These are phyloP conservation scores for Akanthomyces uredinophilus DNA, from an alignment of 2,329 filamentous ascomycete species.

Conservation along the genomic window DNA sequence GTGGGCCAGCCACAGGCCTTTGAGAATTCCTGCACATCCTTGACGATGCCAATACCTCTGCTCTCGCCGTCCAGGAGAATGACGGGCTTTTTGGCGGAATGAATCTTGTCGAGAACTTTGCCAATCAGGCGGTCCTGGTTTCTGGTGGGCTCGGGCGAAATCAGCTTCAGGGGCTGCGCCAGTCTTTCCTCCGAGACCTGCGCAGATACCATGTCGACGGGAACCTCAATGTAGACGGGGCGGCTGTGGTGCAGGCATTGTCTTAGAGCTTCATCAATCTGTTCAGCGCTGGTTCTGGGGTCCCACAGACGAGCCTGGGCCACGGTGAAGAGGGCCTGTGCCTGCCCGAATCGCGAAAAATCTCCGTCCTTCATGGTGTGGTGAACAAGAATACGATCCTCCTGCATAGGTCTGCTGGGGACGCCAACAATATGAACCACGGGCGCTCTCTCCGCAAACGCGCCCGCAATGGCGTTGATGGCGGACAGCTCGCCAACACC, in stretches of 20 bases:
- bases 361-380: slow-evolving; percentile 54
- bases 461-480: slow-evolving; percentile 54
- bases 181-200: slow-evolving; percentile 30
- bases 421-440: slow-evolving; percentile 56
- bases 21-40: slow-evolving; percentile 38
- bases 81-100: slow-evolving; percentile 40
- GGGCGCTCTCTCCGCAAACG: slow-evolving; percentile 50
- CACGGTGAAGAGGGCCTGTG: slow-evolving; percentile 44
- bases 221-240: slow-evolving; percentile 53
- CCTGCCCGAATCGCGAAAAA: slow-evolving; percentile 44
- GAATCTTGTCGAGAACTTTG: slow-evolving; percentile 36
- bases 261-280: slow-evolving; percentile 46
- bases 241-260: slow-evolving; percentile 47
- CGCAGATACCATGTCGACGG: slow-evolving; percentile 44
- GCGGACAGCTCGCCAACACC: slow-evolving; percentile 55
- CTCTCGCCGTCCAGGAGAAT: slow-evolving; percentile 49
- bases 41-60: slow-evolving; percentile 35
- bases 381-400: slow-evolving; percentile 40
- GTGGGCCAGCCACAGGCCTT: slow-evolving; percentile 41
- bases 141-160: slow-evolving; percentile 12
- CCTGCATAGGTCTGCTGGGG: slow-evolving; percentile 39
- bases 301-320: slow-evolving; percentile 44
- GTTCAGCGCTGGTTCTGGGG: slow-evolving; percentile 37
- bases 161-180: slow-evolving; percentile 21
- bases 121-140: slow-evolving; percentile 26